phyloP scores from a whole-genome alignment of 106 monocot genomes.

The Allium sativum region DNA sequence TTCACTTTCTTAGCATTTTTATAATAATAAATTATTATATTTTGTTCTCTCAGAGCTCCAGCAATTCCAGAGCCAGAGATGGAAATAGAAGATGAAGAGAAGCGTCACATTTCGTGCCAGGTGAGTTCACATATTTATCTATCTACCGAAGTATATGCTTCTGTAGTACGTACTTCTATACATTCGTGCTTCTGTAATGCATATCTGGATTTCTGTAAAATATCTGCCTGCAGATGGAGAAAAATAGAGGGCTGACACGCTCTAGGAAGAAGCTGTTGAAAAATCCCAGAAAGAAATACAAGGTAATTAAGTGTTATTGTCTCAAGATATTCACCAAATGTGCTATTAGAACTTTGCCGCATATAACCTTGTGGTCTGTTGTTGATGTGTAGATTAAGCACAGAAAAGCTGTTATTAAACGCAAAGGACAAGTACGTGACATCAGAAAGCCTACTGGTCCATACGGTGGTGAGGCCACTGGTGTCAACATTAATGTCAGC shows the following conservation, averaged over 20 bases:
- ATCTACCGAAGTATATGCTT: too few relatives aligned
- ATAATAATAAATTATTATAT: too few relatives aligned
- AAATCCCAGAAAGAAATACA: conserved; percentile 95
- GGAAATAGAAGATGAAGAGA: conserved; percentile 56
- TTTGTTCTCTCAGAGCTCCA: conserved; percentile 25
- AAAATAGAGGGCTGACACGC: conserved; percentile 83
- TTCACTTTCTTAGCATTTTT: too few relatives aligned
- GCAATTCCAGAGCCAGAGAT: conserved; percentile 1
- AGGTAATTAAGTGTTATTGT: conserved; percentile 25
- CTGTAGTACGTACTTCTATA: too few relatives aligned
- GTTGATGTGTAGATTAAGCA: conserved; percentile 60
- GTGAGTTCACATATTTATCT: conserved; percentile 19
- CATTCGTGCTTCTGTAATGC: not conserved
- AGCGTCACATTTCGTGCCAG: conserved; percentile 68
- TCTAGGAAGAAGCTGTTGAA: conserved; percentile 70
- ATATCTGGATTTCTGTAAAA: not conserved
- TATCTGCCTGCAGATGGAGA: conserved; percentile 57
- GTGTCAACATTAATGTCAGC: conserved; percentile 65
- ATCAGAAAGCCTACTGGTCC: conserved; percentile 68
- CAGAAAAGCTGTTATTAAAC: conserved; percentile 46
- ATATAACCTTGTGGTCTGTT: not conserved
- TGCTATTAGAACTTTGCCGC: not conserved
- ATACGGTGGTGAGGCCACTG: conserved; percentile 79
- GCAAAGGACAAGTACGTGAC: conserved; percentile 86
- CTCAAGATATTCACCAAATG: not conserved